Conservation (phyloP, 106 monocot genomes). For the Dactylorhiza incarnata region DNA sequence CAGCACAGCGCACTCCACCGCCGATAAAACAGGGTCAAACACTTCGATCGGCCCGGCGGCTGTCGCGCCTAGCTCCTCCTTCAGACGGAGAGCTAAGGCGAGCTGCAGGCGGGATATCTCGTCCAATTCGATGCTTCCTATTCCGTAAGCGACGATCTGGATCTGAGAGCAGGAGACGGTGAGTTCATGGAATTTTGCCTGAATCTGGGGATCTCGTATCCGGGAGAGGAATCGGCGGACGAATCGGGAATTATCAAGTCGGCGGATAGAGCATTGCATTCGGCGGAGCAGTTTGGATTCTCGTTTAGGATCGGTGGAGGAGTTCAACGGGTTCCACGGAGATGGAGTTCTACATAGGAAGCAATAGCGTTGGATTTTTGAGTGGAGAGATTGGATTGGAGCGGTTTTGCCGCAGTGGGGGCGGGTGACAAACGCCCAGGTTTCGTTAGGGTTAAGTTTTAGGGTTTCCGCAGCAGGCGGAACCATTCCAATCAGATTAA, state of each 20-base stretch:
- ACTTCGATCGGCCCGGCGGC: constrained; percentile 29
- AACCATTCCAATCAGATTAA: not conserved
- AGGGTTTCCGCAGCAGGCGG: constrained; percentile 11
- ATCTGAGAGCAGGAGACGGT: constrained; percentile 1
- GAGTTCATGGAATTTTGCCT: constrained; percentile 6
- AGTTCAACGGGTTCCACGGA: constrained; percentile 56
- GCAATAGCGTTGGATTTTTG: constrained; percentile 10
- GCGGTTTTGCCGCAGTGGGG: constrained; percentile 24
- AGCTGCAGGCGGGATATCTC: constrained; percentile 65
- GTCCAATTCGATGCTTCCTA: constrained; percentile 69
- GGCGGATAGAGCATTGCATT: constrained; percentile 29
- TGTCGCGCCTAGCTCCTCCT: constrained; percentile 23
- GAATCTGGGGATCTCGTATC: constrained; percentile 24
- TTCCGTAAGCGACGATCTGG: constrained; percentile 62
- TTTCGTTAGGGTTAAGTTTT: constrained; percentile 13
- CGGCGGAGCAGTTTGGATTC: constrained; percentile 29
- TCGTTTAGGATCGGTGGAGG: constrained; percentile 21
- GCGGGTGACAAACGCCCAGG: constrained; percentile 47
- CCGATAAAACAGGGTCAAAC: constrained; percentile 78
- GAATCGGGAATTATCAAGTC: constrained; percentile 44
- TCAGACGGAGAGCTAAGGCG: constrained; percentile 51
- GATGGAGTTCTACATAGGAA: constrained; percentile 13
- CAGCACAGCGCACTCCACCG: constrained; percentile 51
- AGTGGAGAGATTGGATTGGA: not conserved
- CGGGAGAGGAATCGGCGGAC: constrained; percentile 39